These are phyloP conservation scores for Colletotrichum sp. DNA, from an alignment of 2,329 filamentous ascomycete genomes.

Conservation along the genomic window DNA sequence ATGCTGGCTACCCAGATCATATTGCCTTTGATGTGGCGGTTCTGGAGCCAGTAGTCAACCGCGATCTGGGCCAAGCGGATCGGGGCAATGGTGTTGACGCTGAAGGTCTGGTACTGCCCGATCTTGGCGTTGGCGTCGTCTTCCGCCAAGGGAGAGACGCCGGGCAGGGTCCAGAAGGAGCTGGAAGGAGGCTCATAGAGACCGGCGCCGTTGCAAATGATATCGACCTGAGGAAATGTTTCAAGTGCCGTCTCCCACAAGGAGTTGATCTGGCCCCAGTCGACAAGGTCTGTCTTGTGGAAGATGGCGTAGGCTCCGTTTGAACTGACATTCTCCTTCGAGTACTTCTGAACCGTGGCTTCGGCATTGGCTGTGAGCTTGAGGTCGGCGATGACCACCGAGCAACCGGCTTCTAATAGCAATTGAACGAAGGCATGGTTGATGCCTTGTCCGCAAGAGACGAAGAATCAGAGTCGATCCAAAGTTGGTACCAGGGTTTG, in stretches of 20 bases:
- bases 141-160: constrained; percentile 23
- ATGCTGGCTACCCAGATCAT: constrained; percentile 32
- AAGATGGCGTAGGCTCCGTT: constrained; percentile 19
- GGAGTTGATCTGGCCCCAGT: constrained; percentile 28
- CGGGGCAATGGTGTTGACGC: constrained; percentile 30
- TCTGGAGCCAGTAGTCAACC: constrained; percentile 32
- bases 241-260: constrained; percentile 25
- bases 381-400: constrained; percentile 30
- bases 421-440: constrained; percentile 23
- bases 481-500: too few species aligned
- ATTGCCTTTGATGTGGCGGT: constrained; percentile 39
- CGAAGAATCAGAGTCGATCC: too few species aligned
- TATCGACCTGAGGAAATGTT: constrained; percentile 20
- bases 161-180: constrained; percentile 31
- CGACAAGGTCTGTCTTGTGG: constrained; percentile 29
- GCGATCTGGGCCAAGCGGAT: constrained; percentile 32
- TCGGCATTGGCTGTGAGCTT: constrained; percentile 27
- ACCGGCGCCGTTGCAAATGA: constrained; percentile 23
- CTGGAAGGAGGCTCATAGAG: constrained; percentile 31
- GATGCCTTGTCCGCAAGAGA: constrained; percentile 18
- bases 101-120: constrained; percentile 28
- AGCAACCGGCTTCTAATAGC: constrained; percentile 28
- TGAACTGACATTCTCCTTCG: background rate
- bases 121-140: constrained; percentile 24
- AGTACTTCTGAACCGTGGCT: constrained; percentile 15